Base-by-base conservation (phyloP, 2,329 filamentous ascomycete species). In the Botryotinia calthae region DNA sequence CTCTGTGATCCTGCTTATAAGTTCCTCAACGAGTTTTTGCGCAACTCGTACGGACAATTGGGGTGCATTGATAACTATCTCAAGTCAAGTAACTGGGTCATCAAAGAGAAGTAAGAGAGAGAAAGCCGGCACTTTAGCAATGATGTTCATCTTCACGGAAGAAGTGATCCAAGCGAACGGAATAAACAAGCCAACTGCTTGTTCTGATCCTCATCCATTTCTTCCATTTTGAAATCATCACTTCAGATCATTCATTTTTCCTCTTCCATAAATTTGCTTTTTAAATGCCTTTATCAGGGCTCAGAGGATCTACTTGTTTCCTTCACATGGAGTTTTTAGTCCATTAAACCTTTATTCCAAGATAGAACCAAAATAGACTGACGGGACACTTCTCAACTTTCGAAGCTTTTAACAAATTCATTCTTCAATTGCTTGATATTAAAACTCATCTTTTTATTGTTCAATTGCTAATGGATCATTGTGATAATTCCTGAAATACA, bases 311-410 rank as follows among this genome's bases (percentile, higher is more conserved):
- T 48, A 48, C 46, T 48, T 48, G 2, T 48, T 12, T 48, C 46
- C 46, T 48, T 48, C 46, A 48, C 12, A 48, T 48, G 22, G 9
- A 25, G 10, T 25, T 48, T 25, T 25, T 25, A 4, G 46, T 12
- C 22, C 9, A 12, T 12, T 48, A 48, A 4, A 48, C 46, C 9
- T 48, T 42, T 46, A 64, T 44, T 42, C 20, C 62, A 64, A 44
- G 28, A 42, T n/a, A 44, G 14, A 64, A 28, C 34, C 79, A 79
- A 79, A 75, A 81, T 82, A 1, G 37, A 37, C 37, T 37, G 37
- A 37, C 37, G 37, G 7, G 37, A 8, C 8, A 37, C 8, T 37
- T 37, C 1, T 37, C 37, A 37, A 37, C 37, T 37, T 37, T 37
- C 37, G 37, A 37, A 9, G 9, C 8, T 10, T 37, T 9, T 37